A percentile compares a stretch with the other conserved stretches of the same genome.
phyloP scores from a whole-genome alignment of 208 protist genomes.

The Sergeia podlipaevii region DNA sequence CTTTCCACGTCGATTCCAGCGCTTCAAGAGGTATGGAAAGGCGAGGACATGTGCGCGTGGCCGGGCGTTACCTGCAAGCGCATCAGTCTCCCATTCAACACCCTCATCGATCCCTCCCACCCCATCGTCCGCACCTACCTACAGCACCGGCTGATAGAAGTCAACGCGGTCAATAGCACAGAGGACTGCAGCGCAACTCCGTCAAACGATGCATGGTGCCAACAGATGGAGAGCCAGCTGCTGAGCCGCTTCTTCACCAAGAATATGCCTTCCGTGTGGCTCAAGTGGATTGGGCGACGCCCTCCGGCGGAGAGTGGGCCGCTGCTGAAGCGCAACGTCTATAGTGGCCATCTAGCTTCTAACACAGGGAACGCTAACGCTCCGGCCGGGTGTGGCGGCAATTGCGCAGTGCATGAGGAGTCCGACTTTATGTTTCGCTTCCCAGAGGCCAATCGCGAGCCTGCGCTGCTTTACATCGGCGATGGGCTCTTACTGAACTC shows the following conservation, averaged over 20 bases:
- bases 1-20: slow-evolving; percentile 26
- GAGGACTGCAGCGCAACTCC: not conserved
- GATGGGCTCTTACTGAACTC: too few relatives aligned
- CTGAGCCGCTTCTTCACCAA: not conserved
- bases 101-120: slow-evolving; percentile 35
- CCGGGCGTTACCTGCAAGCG: slow-evolving; percentile 32
- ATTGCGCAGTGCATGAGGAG: too few relatives aligned
- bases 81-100: slow-evolving; percentile 26
- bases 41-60: slow-evolving; percentile 52
- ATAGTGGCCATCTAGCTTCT: too few relatives aligned
- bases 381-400: too few relatives aligned
- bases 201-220: not conserved
- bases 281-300: not conserved
- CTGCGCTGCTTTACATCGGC: too few relatives aligned
- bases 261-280: not conserved
- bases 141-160: slow-evolving; percentile 9
- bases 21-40: slow-evolving; percentile 34
- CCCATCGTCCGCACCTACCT: slow-evolving; percentile 22
- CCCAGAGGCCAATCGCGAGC: too few relatives aligned
- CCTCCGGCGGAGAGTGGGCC: not conserved
- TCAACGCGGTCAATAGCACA: slow-evolving; percentile 4
- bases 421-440: too few relatives aligned
- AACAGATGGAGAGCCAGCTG: too few relatives aligned
- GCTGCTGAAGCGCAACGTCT: not conserved
- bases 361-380: too few relatives aligned